Base-by-base conservation (phyloP, 768 basidiomycete species). In the Trametes maxima region DNA sequence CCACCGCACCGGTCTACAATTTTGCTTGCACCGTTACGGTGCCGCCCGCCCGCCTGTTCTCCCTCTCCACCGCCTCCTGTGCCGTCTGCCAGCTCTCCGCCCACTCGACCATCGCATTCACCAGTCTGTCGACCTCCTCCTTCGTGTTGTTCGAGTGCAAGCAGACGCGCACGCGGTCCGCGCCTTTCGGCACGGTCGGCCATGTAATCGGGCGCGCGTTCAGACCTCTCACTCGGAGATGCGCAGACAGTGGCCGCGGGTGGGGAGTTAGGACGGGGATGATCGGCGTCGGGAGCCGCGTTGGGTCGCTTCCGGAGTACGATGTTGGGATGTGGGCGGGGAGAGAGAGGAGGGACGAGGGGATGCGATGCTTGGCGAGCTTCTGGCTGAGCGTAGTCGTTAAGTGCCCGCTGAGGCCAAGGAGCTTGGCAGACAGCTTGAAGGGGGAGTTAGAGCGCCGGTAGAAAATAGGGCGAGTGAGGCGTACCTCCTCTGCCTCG, bases 121-220 rank as follows among this genome's bases (percentile, higher is more conserved):
- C 69, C 13, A 97, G 74, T 14, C 73, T 69, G 40, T 85, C 81
- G 3, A 96, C 79, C 28, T 95, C 87, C 40, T 75, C 78, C 2
- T 67, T 59, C 35, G 85, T 84, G 68, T 95, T 93, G 1, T 81
- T 85, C 0, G 94, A 86, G 68, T 95, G 91, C 25, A 98, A 68
- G 72, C 95, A 98, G n/a, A 98, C 83, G 2, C 95, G 75, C 2
- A 98, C 88, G 17, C 95, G 83, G 62, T 95, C 90, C 60, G 82
- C 83, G 10, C 92, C 94, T 54, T 87, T 88, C 0, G 95, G 93
- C 0, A 97, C 95, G 0, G 95, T 97, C 0, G 96, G 95, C 79
- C 88, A 89, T 11, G 84, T 86, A 43, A 94, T 93, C 4, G 90
- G 86, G 3, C 88, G 85, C 0, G 88, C 89, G 65, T 87, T 86